These are phyloP conservation scores for Dorcoceras hygrometricum DNA, from an alignment of 257 asterid species.

Conservation along the genomic window DNA sequence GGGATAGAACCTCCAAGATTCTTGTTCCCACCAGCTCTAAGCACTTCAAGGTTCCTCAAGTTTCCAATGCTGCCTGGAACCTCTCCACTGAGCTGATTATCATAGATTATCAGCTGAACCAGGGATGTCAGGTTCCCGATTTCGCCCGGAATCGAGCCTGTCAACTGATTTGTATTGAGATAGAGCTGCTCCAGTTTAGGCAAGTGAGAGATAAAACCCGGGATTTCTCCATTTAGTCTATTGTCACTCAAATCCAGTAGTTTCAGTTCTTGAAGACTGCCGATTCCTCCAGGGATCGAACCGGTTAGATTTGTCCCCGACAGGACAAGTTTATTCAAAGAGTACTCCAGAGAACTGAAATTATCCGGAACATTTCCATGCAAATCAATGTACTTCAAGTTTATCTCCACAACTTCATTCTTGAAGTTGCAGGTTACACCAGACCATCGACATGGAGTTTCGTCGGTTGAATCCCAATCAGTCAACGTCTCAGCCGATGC, in stretches of 20 bases:
- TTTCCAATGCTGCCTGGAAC: conserved; percentile 57
- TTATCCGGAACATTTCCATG: conserved; percentile 48
- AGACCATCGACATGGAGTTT: conserved; percentile 40
- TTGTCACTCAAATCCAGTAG: conserved; percentile 64
- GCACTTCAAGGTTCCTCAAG: conserved; percentile 44
- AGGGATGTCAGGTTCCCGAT: conserved; percentile 51
- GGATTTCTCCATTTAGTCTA: conserved; percentile 57
- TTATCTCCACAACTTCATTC: conserved; percentile 45
- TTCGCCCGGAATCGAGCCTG: conserved; percentile 48
- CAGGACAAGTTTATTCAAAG: conserved; percentile 43
- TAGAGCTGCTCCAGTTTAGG: conserved; percentile 44
- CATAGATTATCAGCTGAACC: conserved; percentile 44
- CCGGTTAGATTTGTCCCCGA: conserved; percentile 65
- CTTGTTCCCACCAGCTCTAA: conserved; percentile 80
- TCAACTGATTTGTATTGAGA: conserved; percentile 50
- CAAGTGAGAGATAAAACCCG: conserved; percentile 38
- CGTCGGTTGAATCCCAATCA: conserved; percentile 52
- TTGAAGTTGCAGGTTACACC: conserved; percentile 52
- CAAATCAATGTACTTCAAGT: conserved; percentile 53
- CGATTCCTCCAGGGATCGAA: conserved; percentile 46
- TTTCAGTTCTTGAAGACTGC: conserved; percentile 35
- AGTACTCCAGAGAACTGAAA: conserved; percentile 36
- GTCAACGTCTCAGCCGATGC: conserved; percentile 45
- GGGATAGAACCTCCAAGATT: conserved; percentile 68
- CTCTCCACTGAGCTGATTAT: conserved; percentile 56